A percentile compares a stretch with the other conserved stretches of the same genome.
phyloP scores from a whole-genome alignment of 257 asterid genomes.

The Capsicum pubescens region DNA sequence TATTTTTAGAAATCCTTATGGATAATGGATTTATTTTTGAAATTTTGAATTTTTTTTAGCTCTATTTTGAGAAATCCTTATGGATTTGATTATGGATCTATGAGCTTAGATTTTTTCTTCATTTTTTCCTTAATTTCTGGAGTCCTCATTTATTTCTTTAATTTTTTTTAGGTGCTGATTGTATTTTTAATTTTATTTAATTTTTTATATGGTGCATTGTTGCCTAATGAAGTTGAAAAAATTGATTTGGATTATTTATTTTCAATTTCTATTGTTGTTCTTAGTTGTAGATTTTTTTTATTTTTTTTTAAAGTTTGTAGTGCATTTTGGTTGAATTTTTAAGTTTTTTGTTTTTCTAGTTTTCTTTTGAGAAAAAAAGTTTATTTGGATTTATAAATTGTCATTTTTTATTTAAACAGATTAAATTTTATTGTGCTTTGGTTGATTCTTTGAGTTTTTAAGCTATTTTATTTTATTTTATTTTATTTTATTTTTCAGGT shows the following conservation, averaged over 20 bases:
- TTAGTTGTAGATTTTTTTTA: not conserved
- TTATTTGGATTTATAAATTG: not conserved
- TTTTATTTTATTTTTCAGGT: not conserved
- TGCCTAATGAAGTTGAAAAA: conserved; percentile 10
- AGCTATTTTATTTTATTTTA: not conserved
- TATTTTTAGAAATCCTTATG: not conserved
- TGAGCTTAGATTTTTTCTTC: conserved; percentile 13
- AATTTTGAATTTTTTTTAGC: conserved; percentile 19
- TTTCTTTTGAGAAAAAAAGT: not conserved
- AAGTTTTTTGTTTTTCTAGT: not conserved
- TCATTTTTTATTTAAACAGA: not conserved
- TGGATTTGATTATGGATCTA: conserved; percentile 44
- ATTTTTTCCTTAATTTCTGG: not conserved
- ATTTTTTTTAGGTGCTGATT: not conserved
- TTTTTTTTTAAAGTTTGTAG: not conserved
- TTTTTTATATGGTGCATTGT: not conserved
- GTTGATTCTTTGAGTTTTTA: conserved; percentile 20
- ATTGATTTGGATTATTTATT: not conserved
- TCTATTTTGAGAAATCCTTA: conserved; percentile 31
- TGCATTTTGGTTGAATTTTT: conserved; percentile 11
- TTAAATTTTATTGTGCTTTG: not conserved
- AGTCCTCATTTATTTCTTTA: not conserved
- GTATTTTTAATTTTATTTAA: not conserved
- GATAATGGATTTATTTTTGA: not conserved
- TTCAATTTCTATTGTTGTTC: conserved; percentile 9